phyloP scores from a whole-genome alignment of 257 asterid species.

The Nicotiana otophora region DNA sequence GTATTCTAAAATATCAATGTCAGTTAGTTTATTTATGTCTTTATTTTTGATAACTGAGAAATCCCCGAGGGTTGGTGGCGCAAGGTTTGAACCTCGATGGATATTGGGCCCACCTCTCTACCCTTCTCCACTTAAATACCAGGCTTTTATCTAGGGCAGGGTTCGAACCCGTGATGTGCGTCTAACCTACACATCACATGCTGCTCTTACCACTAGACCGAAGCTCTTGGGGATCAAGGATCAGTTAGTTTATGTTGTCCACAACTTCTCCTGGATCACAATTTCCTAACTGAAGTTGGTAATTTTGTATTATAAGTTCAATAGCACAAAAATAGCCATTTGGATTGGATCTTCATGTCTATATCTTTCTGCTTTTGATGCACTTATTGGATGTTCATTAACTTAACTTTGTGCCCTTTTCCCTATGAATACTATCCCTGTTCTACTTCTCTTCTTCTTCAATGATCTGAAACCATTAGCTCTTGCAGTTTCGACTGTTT shows the following conservation, averaged over 20 bases:
- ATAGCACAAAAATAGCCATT: background rate
- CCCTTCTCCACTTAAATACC: too few species aligned
- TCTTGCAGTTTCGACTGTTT: background rate
- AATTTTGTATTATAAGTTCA: background rate
- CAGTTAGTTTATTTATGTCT: background rate
- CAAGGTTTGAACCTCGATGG: too few species aligned
- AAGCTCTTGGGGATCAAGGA: background rate
- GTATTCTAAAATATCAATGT: background rate
- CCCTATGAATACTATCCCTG: background rate
- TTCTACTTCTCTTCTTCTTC: conserved; percentile 1
- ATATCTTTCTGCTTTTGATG: background rate
- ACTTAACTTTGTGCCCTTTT: background rate
- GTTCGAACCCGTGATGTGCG: too few species aligned
- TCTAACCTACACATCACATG: too few species aligned
- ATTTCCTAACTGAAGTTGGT: conserved; percentile 1
- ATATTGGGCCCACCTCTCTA: too few species aligned
- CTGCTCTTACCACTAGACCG: too few species aligned
- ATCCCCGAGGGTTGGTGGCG: too few species aligned
- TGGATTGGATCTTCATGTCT: background rate
- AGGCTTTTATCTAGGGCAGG: too few species aligned
- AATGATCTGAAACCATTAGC: background rate
- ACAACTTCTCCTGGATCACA: background rate
- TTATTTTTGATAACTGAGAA: too few species aligned
- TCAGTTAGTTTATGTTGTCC: background rate
- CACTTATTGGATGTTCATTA: background rate